A percentile compares a stretch with the other conserved stretches of the same genome.
Evolutionary conservation across 495 filamentous ascomycete species (phyloP).

Genomic region (Lasiosphaeriaceae sp.): DNA sequence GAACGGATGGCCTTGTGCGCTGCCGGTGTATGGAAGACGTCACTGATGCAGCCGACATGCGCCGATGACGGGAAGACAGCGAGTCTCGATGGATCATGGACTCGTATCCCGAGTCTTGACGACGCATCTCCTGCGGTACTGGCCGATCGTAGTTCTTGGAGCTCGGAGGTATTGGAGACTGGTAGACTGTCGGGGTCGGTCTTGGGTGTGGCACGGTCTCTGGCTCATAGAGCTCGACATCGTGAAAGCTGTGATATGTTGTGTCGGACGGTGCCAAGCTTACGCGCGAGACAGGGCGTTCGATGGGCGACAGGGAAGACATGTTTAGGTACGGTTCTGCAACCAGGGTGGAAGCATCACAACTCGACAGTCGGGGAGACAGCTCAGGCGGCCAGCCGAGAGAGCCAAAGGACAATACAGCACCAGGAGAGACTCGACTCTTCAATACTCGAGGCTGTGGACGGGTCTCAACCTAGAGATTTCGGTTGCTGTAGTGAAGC

Average conservation of each 20-base stretch:
- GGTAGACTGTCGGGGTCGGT: slow-evolving; percentile 7
- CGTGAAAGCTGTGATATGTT: slow-evolving; percentile 47
- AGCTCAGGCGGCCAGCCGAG: background rate
- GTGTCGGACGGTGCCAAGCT: slow-evolving; percentile 40
- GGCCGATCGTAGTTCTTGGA: slow-evolving; percentile 15
- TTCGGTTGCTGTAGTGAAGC: slow-evolving; percentile 13
- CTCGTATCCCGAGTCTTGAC: slow-evolving; percentile 50
- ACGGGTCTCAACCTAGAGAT: background rate
- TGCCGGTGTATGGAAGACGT: slow-evolving; percentile 28
- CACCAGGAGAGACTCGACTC: too few relatives aligned
- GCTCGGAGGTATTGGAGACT: background rate
- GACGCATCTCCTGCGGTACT: slow-evolving; percentile 32
- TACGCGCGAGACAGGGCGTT: slow-evolving; percentile 36
- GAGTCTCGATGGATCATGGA: slow-evolving; percentile 33
- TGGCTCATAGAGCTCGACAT: slow-evolving; percentile 36
- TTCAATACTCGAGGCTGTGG: too few relatives aligned
- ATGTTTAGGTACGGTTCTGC: slow-evolving; percentile 15
- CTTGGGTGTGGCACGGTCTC: slow-evolving; percentile 4
- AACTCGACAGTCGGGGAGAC: background rate
- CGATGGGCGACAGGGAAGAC: slow-evolving; percentile 29
- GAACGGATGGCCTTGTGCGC: slow-evolving; percentile 31
- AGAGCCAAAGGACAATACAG: background rate
- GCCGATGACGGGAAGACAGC: slow-evolving; percentile 15
- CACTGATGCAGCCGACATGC: slow-evolving; percentile 17
- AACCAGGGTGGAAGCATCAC: slow-evolving; percentile 17